Conservation (phyloP, 2,329 filamentous ascomycete species). For the Pezicula carpinea region DNA sequence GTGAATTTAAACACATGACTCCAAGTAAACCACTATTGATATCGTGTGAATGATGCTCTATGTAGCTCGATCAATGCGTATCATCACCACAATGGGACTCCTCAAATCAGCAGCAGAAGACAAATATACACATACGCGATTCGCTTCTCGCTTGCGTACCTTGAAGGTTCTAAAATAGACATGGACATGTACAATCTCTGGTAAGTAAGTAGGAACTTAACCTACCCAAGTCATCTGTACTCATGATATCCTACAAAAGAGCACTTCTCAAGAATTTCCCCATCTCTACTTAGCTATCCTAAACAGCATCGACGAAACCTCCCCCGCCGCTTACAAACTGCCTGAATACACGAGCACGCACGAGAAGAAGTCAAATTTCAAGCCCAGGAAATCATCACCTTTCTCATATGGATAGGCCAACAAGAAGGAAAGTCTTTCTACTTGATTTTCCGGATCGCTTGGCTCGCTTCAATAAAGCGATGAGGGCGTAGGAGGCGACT, state of each 20-base stretch:
- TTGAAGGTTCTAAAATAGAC: slow-evolving; percentile 21
- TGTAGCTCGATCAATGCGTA: slow-evolving; percentile 24
- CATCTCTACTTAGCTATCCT: background rate
- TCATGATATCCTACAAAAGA: background rate
- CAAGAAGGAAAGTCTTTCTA: slow-evolving; percentile 20
- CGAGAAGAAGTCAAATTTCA: slow-evolving; percentile 11
- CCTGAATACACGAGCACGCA: slow-evolving; percentile 20
- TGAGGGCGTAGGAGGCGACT: slow-evolving; percentile 6
- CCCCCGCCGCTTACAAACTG: slow-evolving; percentile 16
- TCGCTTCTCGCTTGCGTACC: slow-evolving; percentile 24
- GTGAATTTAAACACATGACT: too few species aligned
- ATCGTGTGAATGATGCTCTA: background rate
- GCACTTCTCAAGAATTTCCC: background rate
- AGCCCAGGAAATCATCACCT: slow-evolving; percentile 11
- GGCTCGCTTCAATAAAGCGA: slow-evolving; percentile 19
- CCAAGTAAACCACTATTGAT: too few species aligned
- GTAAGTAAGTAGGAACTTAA: slow-evolving; percentile 2
- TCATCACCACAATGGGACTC: slow-evolving; percentile 26
- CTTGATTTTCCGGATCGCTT: slow-evolving; percentile 18
- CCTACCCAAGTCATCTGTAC: background rate
- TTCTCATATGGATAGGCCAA: slow-evolving; percentile 19
- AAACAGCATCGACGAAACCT: slow-evolving; percentile 18
- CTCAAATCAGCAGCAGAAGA: slow-evolving; percentile 23
- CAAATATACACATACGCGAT: slow-evolving; percentile 24
- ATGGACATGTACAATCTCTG: slow-evolving; percentile 25